Conservation (phyloP, 2,329 filamentous ascomycete genomes). For the Rosellinia necatrix region DNA sequence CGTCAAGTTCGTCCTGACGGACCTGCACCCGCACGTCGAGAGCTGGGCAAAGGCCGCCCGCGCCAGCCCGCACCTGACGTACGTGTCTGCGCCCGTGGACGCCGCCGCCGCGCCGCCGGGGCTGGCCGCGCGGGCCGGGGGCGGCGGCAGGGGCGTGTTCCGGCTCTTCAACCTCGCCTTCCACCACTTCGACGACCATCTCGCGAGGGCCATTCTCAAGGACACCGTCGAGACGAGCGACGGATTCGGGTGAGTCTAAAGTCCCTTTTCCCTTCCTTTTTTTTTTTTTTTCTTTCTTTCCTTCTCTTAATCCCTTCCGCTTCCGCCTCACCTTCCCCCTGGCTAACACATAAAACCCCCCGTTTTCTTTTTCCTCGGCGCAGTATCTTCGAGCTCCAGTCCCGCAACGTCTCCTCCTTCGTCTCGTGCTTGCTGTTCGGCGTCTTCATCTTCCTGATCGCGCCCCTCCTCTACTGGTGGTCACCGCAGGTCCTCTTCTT, state of each 20-base stretch:
- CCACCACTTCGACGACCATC: constrained; percentile 73
- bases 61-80: constrained; percentile 61
- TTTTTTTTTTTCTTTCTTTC: background rate
- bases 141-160: constrained; percentile 58
- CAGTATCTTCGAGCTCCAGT: constrained; percentile 75
- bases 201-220: constrained; percentile 64
- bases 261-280: background rate
- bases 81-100: constrained; percentile 65
- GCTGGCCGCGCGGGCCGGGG: constrained; percentile 45
- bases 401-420: constrained; percentile 60
- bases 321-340: background rate
- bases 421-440: constrained; percentile 59
- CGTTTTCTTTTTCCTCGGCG: too few species aligned
- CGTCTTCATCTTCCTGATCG: constrained; percentile 54
- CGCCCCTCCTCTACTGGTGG: constrained; percentile 56
- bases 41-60: constrained; percentile 61
- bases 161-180: constrained; percentile 76
- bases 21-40: constrained; percentile 66
- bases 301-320: constrained; percentile 4
- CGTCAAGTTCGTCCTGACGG: constrained; percentile 67
- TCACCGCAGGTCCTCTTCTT: constrained; percentile 61
- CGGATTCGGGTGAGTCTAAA: constrained; percentile 62
- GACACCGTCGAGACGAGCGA: constrained; percentile 68
- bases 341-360: background rate
- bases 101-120: constrained; percentile 62